Percentiles rank a stretch among this genome's conserved stretches.
Evolutionary conservation across 2,329 filamentous ascomycete species (phyloP).

Genomic region (Teratosphaeria epicoccoides): DNA sequence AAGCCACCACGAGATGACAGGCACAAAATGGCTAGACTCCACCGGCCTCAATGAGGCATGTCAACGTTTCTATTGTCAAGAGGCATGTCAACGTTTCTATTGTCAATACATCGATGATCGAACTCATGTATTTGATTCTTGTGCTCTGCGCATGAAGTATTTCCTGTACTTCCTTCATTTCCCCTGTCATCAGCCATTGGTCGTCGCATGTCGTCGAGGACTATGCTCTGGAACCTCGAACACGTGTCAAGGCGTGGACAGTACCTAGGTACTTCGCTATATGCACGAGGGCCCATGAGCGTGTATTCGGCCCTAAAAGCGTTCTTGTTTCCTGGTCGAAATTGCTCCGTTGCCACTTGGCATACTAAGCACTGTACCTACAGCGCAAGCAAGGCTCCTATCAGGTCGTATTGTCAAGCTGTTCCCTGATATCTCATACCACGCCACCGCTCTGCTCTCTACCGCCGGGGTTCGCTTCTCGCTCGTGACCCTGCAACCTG

Average conservation of each 20-base stretch:
- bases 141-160: neutral
- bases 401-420: neutral
- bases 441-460: neutral
- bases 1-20: neutral
- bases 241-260: no score
- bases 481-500: neutral
- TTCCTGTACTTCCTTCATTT: neutral
- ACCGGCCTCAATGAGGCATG: neutral
- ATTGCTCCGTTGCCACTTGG: neutral
- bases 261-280: no score
- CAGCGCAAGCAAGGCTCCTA: neutral
- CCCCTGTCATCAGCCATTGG: neutral
- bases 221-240: neutral
- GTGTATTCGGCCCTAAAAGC: neutral
- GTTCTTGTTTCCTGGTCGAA: neutral
- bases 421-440: neutral
- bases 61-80: neutral
- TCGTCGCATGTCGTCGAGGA: neutral
- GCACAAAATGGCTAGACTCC: neutral
- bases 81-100: neutral
- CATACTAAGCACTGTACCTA: neutral
- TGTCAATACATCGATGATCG: neutral
- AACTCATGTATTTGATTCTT: neutral
- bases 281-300: no score
- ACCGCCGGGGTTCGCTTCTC: neutral